These are phyloP conservation scores for Fusarium sambucinum DNA, from an alignment of 2,329 filamentous ascomycete species.

Conservation along the genomic window DNA sequence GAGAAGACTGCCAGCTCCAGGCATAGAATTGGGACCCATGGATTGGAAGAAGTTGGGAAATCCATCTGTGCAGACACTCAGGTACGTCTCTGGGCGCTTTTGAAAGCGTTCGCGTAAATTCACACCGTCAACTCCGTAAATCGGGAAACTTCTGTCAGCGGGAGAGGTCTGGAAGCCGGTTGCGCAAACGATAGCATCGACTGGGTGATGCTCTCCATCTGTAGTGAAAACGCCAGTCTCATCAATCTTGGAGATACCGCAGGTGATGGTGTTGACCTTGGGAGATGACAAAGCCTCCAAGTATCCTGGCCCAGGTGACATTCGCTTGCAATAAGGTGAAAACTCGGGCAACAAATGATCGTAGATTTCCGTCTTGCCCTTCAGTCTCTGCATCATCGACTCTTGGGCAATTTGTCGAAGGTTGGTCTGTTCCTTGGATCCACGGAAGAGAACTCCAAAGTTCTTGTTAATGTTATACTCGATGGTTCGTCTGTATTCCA, in stretches of 20 bases:
- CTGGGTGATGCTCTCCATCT: constrained; percentile 3
- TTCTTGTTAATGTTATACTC: constrained; percentile 28
- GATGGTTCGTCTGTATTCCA: constrained; percentile 8
- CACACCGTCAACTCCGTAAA: not conserved
- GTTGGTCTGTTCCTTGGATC: not conserved
- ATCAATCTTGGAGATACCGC: not conserved
- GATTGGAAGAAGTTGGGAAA: constrained; percentile 28
- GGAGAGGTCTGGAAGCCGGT: constrained; percentile 25
- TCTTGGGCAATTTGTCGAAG: constrained; percentile 4
- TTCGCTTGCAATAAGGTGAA: constrained; percentile 20
- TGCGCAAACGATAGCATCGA: constrained; percentile 8
- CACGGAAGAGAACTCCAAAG: constrained; percentile 9
- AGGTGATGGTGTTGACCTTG: constrained; percentile 17
- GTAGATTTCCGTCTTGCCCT: constrained; percentile 9
- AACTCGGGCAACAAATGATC: constrained; percentile 8
- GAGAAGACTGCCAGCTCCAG: not conserved
- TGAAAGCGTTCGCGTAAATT: constrained; percentile 22
- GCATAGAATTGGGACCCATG: constrained; percentile 21
- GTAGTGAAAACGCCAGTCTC: not conserved
- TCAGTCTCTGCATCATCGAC: constrained; percentile 3
- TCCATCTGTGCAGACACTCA: constrained; percentile 21
- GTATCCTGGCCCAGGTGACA: constrained; percentile 22
- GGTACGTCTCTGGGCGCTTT: constrained; percentile 21
- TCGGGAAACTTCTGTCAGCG: constrained; percentile 16
- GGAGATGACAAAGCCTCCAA: constrained; percentile 13